A percentile compares a stretch with the other conserved stretches of the same genome.
These are phyloP conservation scores for Hypoxylon sp. DNA, from an alignment of 2,329 filamentous ascomycete genomes.

Conservation along the genomic window DNA sequence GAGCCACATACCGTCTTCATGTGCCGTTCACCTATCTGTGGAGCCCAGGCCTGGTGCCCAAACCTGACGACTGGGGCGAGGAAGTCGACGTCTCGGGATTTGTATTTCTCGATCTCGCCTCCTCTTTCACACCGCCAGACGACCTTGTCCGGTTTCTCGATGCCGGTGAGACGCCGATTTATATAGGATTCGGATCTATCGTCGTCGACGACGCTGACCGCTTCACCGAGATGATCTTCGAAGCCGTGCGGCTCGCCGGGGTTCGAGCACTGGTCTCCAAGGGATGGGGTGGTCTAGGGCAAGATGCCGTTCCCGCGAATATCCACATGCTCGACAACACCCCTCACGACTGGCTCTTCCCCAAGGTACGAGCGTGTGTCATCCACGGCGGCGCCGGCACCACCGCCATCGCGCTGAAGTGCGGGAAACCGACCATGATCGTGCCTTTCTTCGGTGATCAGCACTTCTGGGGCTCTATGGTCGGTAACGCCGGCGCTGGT, in stretches of 20 bases:
- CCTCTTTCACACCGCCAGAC: slow-evolving; percentile 65
- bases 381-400: slow-evolving; percentile 84
- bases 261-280: slow-evolving; percentile 77
- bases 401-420: slow-evolving; percentile 76
- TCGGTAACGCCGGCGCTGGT: slow-evolving; percentile 69
- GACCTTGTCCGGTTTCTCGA: slow-evolving; percentile 65
- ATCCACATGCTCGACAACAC: slow-evolving; percentile 78
- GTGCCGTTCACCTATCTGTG: slow-evolving; percentile 80
- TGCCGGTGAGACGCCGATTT: slow-evolving; percentile 68
- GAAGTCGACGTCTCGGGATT: slow-evolving; percentile 81
- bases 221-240: slow-evolving; percentile 76
- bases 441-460: slow-evolving; percentile 85
- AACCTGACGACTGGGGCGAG: slow-evolving; percentile 72
- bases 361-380: slow-evolving; percentile 70
- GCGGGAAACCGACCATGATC: slow-evolving; percentile 76
- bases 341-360: slow-evolving; percentile 81
- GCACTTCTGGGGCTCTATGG: slow-evolving; percentile 79
- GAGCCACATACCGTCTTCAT: slow-evolving; percentile 74
- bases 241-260: slow-evolving; percentile 70
- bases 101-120: slow-evolving; percentile 76
- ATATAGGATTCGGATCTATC: slow-evolving; percentile 80
- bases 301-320: slow-evolving; percentile 66
- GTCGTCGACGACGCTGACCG: slow-evolving; percentile 75
- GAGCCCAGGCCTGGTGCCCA: slow-evolving; percentile 72
- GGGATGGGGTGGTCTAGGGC: slow-evolving; percentile 77